A percentile compares a stretch with the other conserved stretches of the same genome.
Evolutionary conservation across 2,329 filamentous ascomycete genomes (phyloP).

Genomic region (Aspergillus luchuensis): DNA sequence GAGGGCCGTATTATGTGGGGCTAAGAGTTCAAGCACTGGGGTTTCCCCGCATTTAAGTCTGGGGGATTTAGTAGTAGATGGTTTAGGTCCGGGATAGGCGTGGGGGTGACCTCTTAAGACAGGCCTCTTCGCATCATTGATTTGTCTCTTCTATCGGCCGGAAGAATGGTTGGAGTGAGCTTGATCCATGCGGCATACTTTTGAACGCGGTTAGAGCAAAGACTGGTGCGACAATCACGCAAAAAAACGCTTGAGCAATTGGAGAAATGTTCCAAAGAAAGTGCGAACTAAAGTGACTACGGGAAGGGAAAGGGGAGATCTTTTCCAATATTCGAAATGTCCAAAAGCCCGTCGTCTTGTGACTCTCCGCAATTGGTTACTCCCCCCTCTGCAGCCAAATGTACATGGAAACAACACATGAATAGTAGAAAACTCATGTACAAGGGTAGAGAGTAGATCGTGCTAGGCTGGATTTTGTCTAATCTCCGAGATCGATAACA

Average conservation of each 20-base stretch:
- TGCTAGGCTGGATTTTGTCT: too few species aligned
- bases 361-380: not conserved
- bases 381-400: not conserved
- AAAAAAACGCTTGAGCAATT: not conserved
- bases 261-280: not conserved
- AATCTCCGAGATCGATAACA: too few species aligned
- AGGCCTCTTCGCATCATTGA: not conserved
- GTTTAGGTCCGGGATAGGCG: not conserved
- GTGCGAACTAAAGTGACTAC: not conserved
- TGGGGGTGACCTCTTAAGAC: not conserved
- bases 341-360: not conserved
- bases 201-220: too few species aligned
- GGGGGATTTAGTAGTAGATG: not conserved
- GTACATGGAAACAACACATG: not conserved
- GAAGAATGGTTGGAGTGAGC: not conserved
- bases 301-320: not conserved
- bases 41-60: not conserved
- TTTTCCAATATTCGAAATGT: not conserved
- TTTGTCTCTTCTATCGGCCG: not conserved
- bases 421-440: too few species aligned
- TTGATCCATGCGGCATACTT: not conserved
- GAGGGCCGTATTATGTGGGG: constrained; percentile 1
- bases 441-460: too few species aligned
- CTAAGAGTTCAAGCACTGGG: not conserved
- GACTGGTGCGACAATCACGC: not conserved